Percentiles rank a stretch among this genome's conserved stretches.
These are phyloP conservation scores for Microbotryomycetes sp. DNA, from an alignment of 1,284 basidiomycete species.

Conservation along the genomic window DNA sequence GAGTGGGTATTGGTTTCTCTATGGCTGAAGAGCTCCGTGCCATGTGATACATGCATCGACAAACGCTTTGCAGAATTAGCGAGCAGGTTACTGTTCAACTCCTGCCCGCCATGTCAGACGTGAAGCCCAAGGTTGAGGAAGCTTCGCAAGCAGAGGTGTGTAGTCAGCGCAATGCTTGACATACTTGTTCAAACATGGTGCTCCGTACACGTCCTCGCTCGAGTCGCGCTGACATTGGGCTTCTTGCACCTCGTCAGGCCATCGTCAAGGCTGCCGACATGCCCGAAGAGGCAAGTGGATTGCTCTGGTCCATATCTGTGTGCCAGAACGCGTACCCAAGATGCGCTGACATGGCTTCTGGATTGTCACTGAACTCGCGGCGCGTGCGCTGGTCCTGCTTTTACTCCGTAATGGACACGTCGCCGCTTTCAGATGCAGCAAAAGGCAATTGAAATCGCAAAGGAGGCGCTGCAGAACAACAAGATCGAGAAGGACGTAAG, in stretches of 20 bases:
- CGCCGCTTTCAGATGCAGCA: slow-evolving; percentile 68
- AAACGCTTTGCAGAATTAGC: no score
- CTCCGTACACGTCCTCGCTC: neutral
- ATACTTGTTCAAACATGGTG: neutral
- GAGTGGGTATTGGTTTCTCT: neutral
- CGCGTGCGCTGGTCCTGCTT: neutral
- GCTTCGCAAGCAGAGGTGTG: no score
- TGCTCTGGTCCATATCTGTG: no score
- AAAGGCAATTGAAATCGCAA: slow-evolving; percentile 78
- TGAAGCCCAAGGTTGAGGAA: no score
- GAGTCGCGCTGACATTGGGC: neutral
- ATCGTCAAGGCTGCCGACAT: slow-evolving; percentile 97
- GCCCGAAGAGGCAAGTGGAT: slow-evolving; percentile 63
- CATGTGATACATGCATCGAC: neutral
- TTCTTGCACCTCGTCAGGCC: slow-evolving; percentile 47
- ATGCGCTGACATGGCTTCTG: neutral
- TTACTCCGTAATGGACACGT: no score
- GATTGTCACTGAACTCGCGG: neutral
- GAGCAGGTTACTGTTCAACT: no score
- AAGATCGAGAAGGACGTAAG: slow-evolving; percentile 28
- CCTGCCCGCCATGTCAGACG: no score
- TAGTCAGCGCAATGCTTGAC: neutral
- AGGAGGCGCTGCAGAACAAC: slow-evolving; percentile 77
- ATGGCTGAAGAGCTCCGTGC: neutral
- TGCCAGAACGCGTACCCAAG: no score